Conservation (phyloP, 345 rosid genomes). For the Erysimum cheiranthoides region DNA sequence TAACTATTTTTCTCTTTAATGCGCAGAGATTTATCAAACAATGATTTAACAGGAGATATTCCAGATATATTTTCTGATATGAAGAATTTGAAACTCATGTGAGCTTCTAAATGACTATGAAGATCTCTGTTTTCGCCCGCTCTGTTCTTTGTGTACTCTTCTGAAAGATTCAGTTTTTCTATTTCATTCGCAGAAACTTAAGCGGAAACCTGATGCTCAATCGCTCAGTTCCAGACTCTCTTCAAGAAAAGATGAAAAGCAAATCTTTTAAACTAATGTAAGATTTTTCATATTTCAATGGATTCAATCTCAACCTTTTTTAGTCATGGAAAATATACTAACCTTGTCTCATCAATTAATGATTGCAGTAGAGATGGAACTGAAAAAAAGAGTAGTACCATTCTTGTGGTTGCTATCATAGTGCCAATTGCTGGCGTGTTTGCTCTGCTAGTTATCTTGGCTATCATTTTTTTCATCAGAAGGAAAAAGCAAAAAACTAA, state of each 20-base stretch:
- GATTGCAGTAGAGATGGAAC: neutral
- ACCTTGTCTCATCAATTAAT: neutral
- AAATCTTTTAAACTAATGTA: constrained; percentile 36
- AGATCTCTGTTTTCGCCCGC: neutral
- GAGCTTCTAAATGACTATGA: constrained; percentile 34
- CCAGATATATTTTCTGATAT: constrained; percentile 52
- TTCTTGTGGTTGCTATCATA: neutral
- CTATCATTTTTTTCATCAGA: neutral
- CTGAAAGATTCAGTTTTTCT: constrained; percentile 6
- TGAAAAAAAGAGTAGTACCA: neutral
- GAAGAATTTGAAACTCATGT: constrained; percentile 52
- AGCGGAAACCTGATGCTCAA: constrained; percentile 22
- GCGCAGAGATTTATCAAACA: constrained; percentile 67
- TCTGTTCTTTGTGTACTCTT: constrained; percentile 5
- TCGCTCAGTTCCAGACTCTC: constrained; percentile 15
- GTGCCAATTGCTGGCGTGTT: constrained; percentile 27
- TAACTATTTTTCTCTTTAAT: neutral
- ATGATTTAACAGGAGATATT: constrained; percentile 53
- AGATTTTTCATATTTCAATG: neutral
- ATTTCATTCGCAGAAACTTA: constrained; percentile 36
- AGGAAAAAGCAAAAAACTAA: constrained; percentile 11
- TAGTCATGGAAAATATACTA: neutral
- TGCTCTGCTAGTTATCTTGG: constrained; percentile 25
- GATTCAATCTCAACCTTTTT: neutral
- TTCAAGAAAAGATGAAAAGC: neutral